These are phyloP conservation scores for Chrysanthemum seticuspe DNA, from an alignment of 129 eudicot species.

Conservation along the genomic window DNA sequence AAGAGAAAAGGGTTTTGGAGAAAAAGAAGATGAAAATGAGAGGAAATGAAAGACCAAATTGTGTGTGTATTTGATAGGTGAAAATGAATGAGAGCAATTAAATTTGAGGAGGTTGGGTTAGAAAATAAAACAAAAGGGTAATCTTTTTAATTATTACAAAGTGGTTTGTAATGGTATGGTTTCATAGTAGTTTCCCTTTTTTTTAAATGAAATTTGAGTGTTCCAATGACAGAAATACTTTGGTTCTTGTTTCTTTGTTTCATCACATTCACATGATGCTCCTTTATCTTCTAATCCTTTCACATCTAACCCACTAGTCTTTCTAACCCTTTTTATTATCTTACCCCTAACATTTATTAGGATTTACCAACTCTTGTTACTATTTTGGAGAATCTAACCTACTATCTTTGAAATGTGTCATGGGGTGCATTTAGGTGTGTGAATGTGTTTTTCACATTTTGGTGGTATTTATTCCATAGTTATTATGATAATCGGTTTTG, in stretches of 20 bases:
- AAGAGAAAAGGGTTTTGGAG: constrained; percentile 24
- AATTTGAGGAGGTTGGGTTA: constrained; percentile 11
- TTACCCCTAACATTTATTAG: not conserved
- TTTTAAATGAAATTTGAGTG: not conserved
- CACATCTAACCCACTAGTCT: constrained; percentile 40
- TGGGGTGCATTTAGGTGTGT: not conserved
- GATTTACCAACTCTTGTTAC: constrained; percentile 1
- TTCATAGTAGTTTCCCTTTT: constrained; percentile 22
- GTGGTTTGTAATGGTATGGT: not conserved
- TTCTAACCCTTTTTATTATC: constrained; percentile 13
- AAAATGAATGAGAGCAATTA: not conserved
- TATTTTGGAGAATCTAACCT: constrained; percentile 18
- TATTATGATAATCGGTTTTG: too few relatives aligned
- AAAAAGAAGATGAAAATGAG: constrained; percentile 6
- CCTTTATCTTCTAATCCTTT: constrained; percentile 31
- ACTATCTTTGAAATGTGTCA: not conserved
- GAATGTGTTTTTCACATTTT: not conserved
- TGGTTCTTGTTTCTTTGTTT: constrained; percentile 29
- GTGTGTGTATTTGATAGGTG: constrained; percentile 34
- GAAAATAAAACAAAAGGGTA: not conserved
- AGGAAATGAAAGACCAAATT: constrained; percentile 31
- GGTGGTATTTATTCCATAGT: too few relatives aligned
- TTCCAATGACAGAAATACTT: constrained; percentile 26
- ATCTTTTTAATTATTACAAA: not conserved
- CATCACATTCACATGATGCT: constrained; percentile 32